Base-by-base conservation (phyloP, 2,329 filamentous ascomycete species). In the Trichoderma afroharzianum region DNA sequence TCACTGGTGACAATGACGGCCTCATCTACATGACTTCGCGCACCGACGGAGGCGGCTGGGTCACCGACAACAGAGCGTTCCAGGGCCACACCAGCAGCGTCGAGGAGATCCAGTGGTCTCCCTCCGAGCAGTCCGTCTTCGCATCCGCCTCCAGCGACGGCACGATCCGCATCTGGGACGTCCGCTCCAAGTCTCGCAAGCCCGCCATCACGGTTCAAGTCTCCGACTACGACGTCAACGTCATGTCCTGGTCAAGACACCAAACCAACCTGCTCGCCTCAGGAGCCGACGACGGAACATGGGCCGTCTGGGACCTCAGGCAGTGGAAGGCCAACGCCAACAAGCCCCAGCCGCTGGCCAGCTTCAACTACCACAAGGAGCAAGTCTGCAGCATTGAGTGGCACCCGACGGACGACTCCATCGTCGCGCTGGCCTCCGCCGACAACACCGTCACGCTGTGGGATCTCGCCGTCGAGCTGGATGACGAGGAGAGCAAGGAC, bases 51-150 rank as follows among this genome's bases (percentile, higher is more conserved):
- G 96, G 95, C 67, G 92, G 93, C 74, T 98, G 94, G 87, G 91
- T 93, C 21, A 97, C 94, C 6, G 95, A 98, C 80, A 93, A 88
- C 14, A 88, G 92, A 57, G 86, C 95, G 1, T 97, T 97, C 83
- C 89, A 89, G 26, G 95, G 95, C 64, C 96, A 99, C 84, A 88
- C 87, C 9, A 89, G 91, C 78, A 95, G 93, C 66, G 90, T 99
- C 18, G 96, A 99, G 84, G 96, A 99, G 80, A 85, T 99, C 30
- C 95, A 98, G 82, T 99, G 96, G 96, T 97, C 93, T 66, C 96
- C 96, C 0, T 93, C 91, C 21, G 96, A 99, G 83, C 90, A 90
- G 74, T 95, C 94, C 73, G 96, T 98, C 32, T 99, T 99, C 79
- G 93, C 96, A 0, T 98, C 95, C 0, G 95, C 93, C 4, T 97